Base-by-base conservation (phyloP, 2,329 filamentous ascomycete genomes). In the Botryotinia globosa region DNA sequence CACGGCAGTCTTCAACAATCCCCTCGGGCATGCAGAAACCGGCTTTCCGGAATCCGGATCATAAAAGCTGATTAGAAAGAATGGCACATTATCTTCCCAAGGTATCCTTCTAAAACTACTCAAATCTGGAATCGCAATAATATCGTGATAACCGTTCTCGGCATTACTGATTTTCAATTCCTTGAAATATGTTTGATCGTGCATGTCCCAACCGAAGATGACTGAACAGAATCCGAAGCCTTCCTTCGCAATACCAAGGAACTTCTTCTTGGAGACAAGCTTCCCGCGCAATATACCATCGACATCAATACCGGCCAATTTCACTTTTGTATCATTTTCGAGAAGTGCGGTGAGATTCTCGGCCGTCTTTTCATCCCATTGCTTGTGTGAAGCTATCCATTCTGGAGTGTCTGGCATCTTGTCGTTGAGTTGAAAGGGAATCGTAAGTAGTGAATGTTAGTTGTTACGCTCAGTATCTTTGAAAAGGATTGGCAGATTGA, bases 201-300 rank as follows among this genome's bases (percentile, higher is more conserved):
- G 94, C 93, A 97, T 97, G 83, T 98, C 94, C 94, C 94, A 97
- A 81, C 94, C 94, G 79, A 97, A 97, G 76, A 97, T 90, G 77
- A 97, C 94, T 32, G 92, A 96, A 85, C 94, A 97, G 85, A 97
- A 97, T 71, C 94, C 94, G 78, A 97, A 97, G 69, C 94, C 94
- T 62, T 89, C 87, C 59, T 88, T 83, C n/a, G 91, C 91, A 70
- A 97, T 88, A 44, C 92, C 93, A 54, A 97, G 85, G 82, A 98
- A 97, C 84, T 98, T 97, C 81, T 91, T 92, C 86, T 97, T 97
- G 78, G 93, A 93, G 83, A 97, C 90, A 74, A 97, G 87, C 84
- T 98, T 98, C 77, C 94, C 94, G 72, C 94, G 92, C 72, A 97
- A 85, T 69, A 94, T 89, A 76, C 94, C 94, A 80, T 98, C 94